Evolutionary conservation across 257 asterid species (phyloP).

Genomic region (Agastache rugosa): DNA sequence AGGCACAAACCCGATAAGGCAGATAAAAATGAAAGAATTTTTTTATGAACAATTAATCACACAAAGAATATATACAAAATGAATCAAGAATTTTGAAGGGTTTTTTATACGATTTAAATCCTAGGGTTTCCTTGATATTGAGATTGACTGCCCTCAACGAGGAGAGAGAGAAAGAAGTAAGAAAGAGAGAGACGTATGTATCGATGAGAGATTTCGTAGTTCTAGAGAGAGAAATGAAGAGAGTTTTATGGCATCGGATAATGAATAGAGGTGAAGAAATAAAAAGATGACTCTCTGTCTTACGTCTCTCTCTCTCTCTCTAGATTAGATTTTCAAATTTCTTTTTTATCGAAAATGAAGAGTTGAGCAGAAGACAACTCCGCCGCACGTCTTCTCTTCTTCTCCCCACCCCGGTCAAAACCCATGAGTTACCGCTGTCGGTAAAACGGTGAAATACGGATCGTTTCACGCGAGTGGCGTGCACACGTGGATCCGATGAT

Average conservation of each 20-base stretch:
- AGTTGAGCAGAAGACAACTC: slow-evolving; percentile 42
- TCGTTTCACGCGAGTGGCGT: background rate
- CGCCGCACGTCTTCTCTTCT: slow-evolving; percentile 51
- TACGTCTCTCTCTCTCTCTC: slow-evolving; percentile 55
- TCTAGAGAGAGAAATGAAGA: slow-evolving; percentile 41
- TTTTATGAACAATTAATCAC: slow-evolving; percentile 42
- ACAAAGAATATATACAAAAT: slow-evolving; percentile 47
- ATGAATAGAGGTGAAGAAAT: slow-evolving; percentile 48
- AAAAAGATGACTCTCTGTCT: slow-evolving; percentile 38
- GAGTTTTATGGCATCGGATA: slow-evolving; percentile 46
- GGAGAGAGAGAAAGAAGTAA: slow-evolving; percentile 20
- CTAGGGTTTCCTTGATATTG: slow-evolving; percentile 38
- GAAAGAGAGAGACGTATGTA: slow-evolving; percentile 23
- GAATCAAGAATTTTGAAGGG: slow-evolving; percentile 48
- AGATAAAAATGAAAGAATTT: slow-evolving; percentile 40
- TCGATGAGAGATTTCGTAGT: background rate
- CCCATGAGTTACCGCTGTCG: slow-evolving; percentile 8
- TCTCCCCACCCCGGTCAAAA: slow-evolving; percentile 37
- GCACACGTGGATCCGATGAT: background rate
- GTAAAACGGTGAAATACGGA: background rate
- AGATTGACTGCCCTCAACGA: slow-evolving; percentile 25
- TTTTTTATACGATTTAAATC: slow-evolving; percentile 36
- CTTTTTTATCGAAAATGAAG: slow-evolving; percentile 15
- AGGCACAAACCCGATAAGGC: slow-evolving; percentile 41
- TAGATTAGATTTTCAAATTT: slow-evolving; percentile 1